These are phyloP conservation scores for Plasmodium chabaudi DNA, from an alignment of 169 alveolate genomes.

Conservation along the genomic window DNA sequence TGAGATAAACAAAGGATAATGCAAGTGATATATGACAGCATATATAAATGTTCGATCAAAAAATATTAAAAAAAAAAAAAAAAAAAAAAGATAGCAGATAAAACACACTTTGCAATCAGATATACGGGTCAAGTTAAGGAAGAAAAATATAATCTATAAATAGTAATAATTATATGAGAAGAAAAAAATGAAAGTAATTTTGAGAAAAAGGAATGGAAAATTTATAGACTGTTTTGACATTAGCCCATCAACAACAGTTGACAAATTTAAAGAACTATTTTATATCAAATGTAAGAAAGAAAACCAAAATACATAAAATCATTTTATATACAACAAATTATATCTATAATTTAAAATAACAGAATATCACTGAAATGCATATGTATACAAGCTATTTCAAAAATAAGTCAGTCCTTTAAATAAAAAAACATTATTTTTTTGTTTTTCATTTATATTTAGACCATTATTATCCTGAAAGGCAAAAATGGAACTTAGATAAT, in stretches of 20 bases:
- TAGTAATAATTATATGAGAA: background rate
- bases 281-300: slow-evolving; percentile 79
- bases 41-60: slow-evolving; percentile 14
- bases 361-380: background rate
- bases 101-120: background rate
- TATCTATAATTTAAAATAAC: background rate
- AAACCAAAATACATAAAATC: background rate
- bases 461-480: slow-evolving; percentile 90
- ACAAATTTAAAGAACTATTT: slow-evolving; percentile 77
- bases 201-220: slow-evolving; percentile 82
- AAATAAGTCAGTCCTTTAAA: too few species aligned
- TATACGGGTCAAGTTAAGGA: background rate
- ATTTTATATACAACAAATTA: too few species aligned
- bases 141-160: background rate
- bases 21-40: slow-evolving; percentile 24
- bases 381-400: too few species aligned
- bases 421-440: too few species aligned
- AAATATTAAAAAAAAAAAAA: slow-evolving; percentile 16
- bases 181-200: slow-evolving; percentile 79
- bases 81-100: slow-evolving; percentile 1
- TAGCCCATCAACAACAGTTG: slow-evolving; percentile 83
- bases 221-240: slow-evolving; percentile 81
- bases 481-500: slow-evolving; percentile 84
- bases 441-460: slow-evolving; percentile 54
- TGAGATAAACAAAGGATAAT: slow-evolving; percentile 19